Evolutionary conservation across 2,329 filamentous ascomycete genomes (phyloP).

Genomic region (Exophiala phaeomuriformis): DNA sequence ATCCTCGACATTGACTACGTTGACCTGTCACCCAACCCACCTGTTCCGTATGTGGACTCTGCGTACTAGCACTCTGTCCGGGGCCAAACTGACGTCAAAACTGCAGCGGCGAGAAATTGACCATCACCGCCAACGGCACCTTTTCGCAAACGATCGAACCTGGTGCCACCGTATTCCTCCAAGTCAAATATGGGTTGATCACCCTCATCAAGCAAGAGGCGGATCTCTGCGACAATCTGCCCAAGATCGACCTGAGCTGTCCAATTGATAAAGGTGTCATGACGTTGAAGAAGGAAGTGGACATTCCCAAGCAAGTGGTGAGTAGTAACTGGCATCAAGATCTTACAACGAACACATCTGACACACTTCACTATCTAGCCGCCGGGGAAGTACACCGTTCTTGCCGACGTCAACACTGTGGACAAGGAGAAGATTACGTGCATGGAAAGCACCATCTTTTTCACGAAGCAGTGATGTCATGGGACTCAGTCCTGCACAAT

Average conservation of each 20-base stretch:
- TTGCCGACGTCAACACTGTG: conserved; percentile 72
- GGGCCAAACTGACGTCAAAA: neutral
- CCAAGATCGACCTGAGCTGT: conserved; percentile 69
- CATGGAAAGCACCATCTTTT: conserved; percentile 54
- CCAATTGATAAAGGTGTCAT: conserved; percentile 75
- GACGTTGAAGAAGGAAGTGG: conserved; percentile 68
- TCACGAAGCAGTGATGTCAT: conserved; percentile 6
- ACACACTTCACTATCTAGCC: conserved; percentile 1
- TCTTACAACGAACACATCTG: no score
- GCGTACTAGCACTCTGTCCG: no score
- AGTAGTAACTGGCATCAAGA: conserved; percentile 3
- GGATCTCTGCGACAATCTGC: conserved; percentile 73
- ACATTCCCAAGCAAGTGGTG: conserved; percentile 69
- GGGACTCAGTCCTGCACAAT: neutral
- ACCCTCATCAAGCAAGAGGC: conserved; percentile 72
- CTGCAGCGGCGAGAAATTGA: conserved; percentile 64
- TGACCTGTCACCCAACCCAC: conserved; percentile 78
- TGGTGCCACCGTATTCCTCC: conserved; percentile 72
- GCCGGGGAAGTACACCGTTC: conserved; percentile 81
- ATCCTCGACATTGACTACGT: conserved; percentile 71
- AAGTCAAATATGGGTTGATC: conserved; percentile 92
- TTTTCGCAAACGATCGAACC: conserved; percentile 64
- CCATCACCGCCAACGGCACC: conserved; percentile 70
- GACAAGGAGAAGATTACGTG: conserved; percentile 76
- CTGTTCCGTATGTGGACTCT: conserved; percentile 56